Evolutionary conservation across 177 flowering plant species (phyloP), one percentile per base, ranked within the genome.

Genomic region (Vitis hybrid): DNA sequence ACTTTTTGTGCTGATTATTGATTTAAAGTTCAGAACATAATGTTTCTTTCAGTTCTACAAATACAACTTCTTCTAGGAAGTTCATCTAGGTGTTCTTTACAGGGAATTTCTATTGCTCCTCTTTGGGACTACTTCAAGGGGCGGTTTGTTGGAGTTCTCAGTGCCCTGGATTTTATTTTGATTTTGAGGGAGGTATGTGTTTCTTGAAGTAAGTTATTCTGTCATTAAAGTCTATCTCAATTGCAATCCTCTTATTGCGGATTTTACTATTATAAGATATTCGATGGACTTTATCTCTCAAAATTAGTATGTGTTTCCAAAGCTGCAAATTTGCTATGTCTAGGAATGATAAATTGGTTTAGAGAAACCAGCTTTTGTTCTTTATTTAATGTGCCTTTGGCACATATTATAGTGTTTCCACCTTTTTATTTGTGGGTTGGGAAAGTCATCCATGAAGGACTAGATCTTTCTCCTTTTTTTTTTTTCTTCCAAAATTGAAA

Each of bases 91-190:
- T 39, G 68, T 65, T 77, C 50, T 77, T 82, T 87, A 10, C 87
- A 94, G 98, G 97, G 92, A 58, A 85, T 90, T 65, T 76, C 94
- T 63, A 74, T 82, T 71, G 98, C 97, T 72, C 93, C 98, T 68
- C 89, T 94, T 59, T 92, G 97, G 94, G 97, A 92, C 73, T 86
- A 79, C 75, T 61, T 68, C 77, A 83, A 76, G 79, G 92, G 90
- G 48, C 84, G 85, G 68, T 88, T 92, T 87, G 94, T 90, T 72
- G 97, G 98, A 64, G 85, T 94, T 61, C 86, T 94, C 13, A 94
- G 90, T 84, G 88, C 94, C 50, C 63, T 80, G 74, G 98, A 94
- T 79, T 94, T 94, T 75, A 84, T 94, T 53, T 81, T 94, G 71
- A 94, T 94, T 54, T 71, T 94, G 77, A 86, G 88, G 82, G 97